Evolutionary conservation across 2,329 filamentous ascomycete genomes (phyloP).

Genomic region (Curvularia sp.): DNA sequence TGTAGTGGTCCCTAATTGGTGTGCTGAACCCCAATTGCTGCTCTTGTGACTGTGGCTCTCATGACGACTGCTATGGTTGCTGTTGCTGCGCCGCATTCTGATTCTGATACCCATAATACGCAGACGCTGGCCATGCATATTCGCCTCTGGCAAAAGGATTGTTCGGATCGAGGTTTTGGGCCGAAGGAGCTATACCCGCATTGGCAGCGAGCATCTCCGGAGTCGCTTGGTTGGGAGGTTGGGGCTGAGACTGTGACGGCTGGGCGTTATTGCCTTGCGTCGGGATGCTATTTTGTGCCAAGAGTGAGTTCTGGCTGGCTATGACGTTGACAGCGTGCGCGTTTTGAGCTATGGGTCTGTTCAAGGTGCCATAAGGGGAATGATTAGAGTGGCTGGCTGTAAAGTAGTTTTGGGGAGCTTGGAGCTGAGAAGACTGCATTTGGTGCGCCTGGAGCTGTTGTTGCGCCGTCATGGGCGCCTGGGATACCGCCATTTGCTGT

Average conservation of each 20-base stretch:
- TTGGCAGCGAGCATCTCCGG: constrained; percentile 21
- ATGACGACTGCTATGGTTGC: constrained; percentile 13
- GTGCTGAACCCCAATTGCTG: neutral
- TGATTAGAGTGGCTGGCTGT: constrained; percentile 29
- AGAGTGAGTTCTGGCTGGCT: constrained; percentile 10
- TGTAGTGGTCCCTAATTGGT: too few species aligned
- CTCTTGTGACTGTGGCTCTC: constrained; percentile 30
- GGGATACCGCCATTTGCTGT: constrained; percentile 28
- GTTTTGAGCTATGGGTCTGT: constrained; percentile 33
- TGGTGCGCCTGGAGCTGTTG: constrained; percentile 27
- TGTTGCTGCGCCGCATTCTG: constrained; percentile 20
- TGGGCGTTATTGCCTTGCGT: constrained; percentile 18
- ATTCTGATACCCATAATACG: constrained; percentile 40
- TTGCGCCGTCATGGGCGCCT: constrained; percentile 20
- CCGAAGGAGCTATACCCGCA: constrained; percentile 16
- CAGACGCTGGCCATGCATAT: constrained; percentile 33
- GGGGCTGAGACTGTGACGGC: constrained; percentile 28
- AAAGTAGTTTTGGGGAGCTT: constrained; percentile 34
- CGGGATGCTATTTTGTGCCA: constrained; percentile 16
- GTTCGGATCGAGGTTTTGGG: constrained; percentile 24
- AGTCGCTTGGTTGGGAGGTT: constrained; percentile 24
- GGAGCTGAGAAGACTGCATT: constrained; percentile 28
- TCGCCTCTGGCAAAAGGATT: constrained; percentile 35
- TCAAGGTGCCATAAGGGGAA: constrained; percentile 32
- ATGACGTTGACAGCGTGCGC: constrained; percentile 20